Evolutionary conservation across 257 asterid genomes (phyloP).

Genomic region (Eucommia ulmoides): DNA sequence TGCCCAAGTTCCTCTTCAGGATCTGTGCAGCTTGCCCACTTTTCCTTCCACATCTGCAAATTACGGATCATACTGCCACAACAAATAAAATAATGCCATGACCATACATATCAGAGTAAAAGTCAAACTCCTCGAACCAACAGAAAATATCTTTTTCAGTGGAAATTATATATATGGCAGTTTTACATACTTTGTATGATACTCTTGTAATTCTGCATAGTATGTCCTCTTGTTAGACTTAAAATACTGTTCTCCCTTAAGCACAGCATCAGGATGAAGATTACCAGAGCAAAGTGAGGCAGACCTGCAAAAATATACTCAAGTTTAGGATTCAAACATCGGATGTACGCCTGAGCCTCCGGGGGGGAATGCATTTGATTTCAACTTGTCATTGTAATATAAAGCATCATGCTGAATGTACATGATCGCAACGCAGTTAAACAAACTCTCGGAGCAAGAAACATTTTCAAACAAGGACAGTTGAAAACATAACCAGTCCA

Average conservation of each 20-base stretch:
- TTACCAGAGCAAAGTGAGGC: slow-evolving; percentile 62
- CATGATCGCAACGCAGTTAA: not conserved
- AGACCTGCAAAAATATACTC: slow-evolving; percentile 42
- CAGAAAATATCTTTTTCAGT: not conserved
- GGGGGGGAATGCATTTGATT: too few species aligned
- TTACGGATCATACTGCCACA: slow-evolving; percentile 37
- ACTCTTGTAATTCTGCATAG: slow-evolving; percentile 48
- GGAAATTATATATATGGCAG: slow-evolving; percentile 1
- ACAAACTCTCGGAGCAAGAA: too few species aligned
- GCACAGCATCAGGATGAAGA: slow-evolving; percentile 72
- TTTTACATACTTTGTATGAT: slow-evolving; percentile 53
- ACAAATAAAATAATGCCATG: slow-evolving; percentile 7
- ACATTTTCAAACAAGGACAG: not conserved
- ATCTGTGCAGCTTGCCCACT: slow-evolving; percentile 22
- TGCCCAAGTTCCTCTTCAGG: slow-evolving; percentile 25
- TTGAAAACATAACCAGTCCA: not conserved
- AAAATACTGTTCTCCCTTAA: slow-evolving; percentile 38
- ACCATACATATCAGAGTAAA: slow-evolving; percentile 3
- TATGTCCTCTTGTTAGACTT: slow-evolving; percentile 53
- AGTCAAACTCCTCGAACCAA: slow-evolving; percentile 10
- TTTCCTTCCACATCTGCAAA: slow-evolving; percentile 31
- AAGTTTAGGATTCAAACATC: too few species aligned
- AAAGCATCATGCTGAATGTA: too few species aligned
- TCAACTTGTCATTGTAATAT: too few species aligned
- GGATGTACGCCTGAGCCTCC: too few species aligned